These are phyloP conservation scores for Skeletonema menzelii DNA, from an alignment of 108 stramenopile genomes.

Conservation along the genomic window DNA sequence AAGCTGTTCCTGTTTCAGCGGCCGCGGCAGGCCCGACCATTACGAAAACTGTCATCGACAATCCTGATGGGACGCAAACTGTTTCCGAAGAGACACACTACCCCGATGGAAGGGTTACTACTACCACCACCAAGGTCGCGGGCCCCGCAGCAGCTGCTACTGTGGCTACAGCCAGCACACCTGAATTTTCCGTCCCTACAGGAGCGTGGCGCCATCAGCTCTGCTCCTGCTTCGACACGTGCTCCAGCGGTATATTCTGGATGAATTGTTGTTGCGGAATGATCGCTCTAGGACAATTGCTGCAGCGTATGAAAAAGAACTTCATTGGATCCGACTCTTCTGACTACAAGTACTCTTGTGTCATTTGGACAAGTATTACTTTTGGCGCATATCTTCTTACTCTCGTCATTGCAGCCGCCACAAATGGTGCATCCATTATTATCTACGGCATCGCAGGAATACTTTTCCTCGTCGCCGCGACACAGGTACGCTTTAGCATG, in stretches of 20 bases:
- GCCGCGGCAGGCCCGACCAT: too few species aligned
- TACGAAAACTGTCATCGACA: not conserved
- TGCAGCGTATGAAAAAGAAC: conserved; percentile 3
- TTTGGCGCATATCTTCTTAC: too few species aligned
- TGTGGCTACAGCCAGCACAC: too few species aligned
- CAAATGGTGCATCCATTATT: not conserved
- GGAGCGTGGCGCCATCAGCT: not conserved
- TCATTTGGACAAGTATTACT: not conserved
- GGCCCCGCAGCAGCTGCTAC: too few species aligned
- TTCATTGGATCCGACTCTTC: not conserved
- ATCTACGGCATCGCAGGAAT: not conserved
- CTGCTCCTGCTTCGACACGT: not conserved
- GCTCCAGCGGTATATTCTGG: conserved; percentile 3
- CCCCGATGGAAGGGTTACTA: conserved; percentile 1
- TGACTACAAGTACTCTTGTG: not conserved
- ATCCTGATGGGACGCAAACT: conserved; percentile 11
- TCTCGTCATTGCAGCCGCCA: not conserved
- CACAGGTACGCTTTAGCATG: not conserved
- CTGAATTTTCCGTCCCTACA: not conserved
- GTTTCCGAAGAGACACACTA: conserved; percentile 1
- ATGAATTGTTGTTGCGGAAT: not conserved
- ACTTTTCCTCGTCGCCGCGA: not conserved
- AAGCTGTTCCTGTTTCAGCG: too few species aligned
- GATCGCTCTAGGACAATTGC: conserved; percentile 1
- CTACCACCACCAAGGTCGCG: not conserved